Percentiles rank a stretch among this genome's conserved stretches.
Conservation (phyloP, 257 asterid species). For the Ballota nigra region DNA sequence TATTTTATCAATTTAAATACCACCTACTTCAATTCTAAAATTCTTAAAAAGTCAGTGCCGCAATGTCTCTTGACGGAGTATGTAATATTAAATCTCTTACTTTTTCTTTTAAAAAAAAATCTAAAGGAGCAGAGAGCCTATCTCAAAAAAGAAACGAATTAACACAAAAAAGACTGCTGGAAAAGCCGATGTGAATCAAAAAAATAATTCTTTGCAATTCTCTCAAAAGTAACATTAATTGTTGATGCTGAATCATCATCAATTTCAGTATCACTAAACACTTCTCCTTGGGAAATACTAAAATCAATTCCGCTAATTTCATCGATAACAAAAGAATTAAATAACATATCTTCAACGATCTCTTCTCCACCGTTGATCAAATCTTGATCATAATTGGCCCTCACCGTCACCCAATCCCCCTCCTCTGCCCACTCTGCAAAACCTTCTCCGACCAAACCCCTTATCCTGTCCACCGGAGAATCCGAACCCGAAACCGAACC, state of each 20-base stretch:
- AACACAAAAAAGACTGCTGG: not conserved
- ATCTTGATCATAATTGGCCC: constrained; percentile 24
- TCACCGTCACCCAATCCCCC: constrained; percentile 68
- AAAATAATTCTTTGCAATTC: constrained; percentile 13
- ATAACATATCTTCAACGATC: constrained; percentile 20
- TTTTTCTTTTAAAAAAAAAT: not conserved
- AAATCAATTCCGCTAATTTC: constrained; percentile 25
- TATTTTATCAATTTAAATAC: no score
- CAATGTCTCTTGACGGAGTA: no score
- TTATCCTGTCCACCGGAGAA: constrained; percentile 51
- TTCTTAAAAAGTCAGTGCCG: no score
- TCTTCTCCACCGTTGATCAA: constrained; percentile 25
- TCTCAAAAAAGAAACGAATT: not conserved
- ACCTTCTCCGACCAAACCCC: constrained; percentile 33
- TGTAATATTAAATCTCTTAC: no score
- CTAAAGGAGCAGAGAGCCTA: not conserved
- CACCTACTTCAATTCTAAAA: no score
- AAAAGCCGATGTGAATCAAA: constrained; percentile 24
- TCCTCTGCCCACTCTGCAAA: constrained; percentile 36
- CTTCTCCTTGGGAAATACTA: not conserved
- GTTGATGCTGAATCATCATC: constrained; percentile 28
- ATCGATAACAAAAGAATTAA: constrained; percentile 26
- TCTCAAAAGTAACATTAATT: constrained; percentile 22
- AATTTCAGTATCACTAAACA: constrained; percentile 7
- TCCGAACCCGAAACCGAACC: constrained; percentile 13